These are phyloP conservation scores for Pochonia chlamydosporia DNA, from an alignment of 2,329 filamentous ascomycete genomes.

Conservation along the genomic window DNA sequence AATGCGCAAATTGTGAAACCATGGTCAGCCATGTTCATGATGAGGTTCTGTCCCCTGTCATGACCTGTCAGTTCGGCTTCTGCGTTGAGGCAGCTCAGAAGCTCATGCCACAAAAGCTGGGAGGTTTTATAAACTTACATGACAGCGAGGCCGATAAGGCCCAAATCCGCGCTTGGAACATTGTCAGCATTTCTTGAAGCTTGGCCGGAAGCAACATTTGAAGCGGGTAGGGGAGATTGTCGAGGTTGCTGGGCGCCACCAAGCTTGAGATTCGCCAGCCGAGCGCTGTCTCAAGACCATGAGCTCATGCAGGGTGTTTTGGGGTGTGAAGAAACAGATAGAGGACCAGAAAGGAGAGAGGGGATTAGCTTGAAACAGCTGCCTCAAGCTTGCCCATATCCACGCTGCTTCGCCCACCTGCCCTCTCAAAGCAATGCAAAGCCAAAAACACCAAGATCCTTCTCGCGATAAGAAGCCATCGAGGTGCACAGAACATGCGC, in stretches of 20 bases:
- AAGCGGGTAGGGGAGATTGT: slow-evolving; percentile 25
- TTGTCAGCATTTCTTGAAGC: slow-evolving; percentile 48
- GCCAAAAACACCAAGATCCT: slow-evolving; percentile 10
- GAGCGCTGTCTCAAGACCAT: slow-evolving; percentile 52
- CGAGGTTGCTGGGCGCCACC: slow-evolving; percentile 52
- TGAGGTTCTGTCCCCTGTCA: slow-evolving; percentile 71
- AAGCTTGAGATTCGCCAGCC: slow-evolving; percentile 68
- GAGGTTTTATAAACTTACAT: slow-evolving; percentile 52
- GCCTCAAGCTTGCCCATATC: too few relatives aligned
- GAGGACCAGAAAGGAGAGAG: background rate
- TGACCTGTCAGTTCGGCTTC: slow-evolving; percentile 3
- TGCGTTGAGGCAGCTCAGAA: slow-evolving; percentile 13
- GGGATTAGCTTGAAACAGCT: too few relatives aligned
- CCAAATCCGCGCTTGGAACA: slow-evolving; percentile 72
- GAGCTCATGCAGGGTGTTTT: too few relatives aligned
- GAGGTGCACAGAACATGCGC: slow-evolving; percentile 17
- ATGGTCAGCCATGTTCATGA: slow-evolving; percentile 83
- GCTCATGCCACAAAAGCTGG: background rate
- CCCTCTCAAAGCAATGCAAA: background rate
- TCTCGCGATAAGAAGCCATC: slow-evolving; percentile 16
- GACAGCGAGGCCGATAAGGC: slow-evolving; percentile 88
- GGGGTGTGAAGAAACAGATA: slow-evolving; percentile 15
- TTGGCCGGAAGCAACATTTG: slow-evolving; percentile 17
- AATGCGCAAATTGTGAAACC: slow-evolving; percentile 96
- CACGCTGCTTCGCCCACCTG: background rate